Percentiles rank a stretch among this genome's conserved stretches.
Evolutionary conservation across 257 asterid species (phyloP).

Genomic region (Capsicum rhomboideum): DNA sequence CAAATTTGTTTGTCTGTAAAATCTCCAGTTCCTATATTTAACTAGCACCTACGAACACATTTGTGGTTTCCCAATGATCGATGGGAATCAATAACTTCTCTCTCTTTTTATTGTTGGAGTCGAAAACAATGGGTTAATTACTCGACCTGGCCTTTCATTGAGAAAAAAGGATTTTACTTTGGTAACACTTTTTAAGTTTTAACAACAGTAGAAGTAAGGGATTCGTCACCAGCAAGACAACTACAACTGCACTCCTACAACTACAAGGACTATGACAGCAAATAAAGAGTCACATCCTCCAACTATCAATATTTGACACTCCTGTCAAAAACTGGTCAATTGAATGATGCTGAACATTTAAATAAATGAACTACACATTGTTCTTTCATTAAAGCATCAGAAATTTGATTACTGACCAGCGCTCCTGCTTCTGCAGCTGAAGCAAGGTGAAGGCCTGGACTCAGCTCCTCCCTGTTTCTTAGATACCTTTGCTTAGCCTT

Average conservation of each 20-base stretch:
- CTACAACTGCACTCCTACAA: not conserved
- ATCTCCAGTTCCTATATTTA: not conserved
- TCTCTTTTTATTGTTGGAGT: not conserved
- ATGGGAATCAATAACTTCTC: not conserved
- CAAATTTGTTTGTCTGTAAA: not conserved
- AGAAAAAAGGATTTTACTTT: not conserved
- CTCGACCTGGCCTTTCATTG: not conserved
- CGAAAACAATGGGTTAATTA: not conserved
- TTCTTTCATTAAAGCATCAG: not conserved
- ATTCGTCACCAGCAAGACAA: not conserved
- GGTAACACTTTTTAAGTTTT: not conserved
- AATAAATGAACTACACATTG: not conserved
- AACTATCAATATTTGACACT: not conserved
- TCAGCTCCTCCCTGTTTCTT: slow-evolving; percentile 55
- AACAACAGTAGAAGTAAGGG: not conserved
- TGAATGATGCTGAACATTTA: not conserved
- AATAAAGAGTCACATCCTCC: not conserved
- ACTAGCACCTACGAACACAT: not conserved
- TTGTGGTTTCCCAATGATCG: not conserved
- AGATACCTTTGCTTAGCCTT: slow-evolving; percentile 82
- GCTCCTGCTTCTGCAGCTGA: slow-evolving; percentile 99
- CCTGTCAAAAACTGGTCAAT: not conserved
- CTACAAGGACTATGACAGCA: not conserved
- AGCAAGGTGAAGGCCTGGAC: slow-evolving; percentile 85
- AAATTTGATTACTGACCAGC: slow-evolving; percentile 49